phyloP scores from a whole-genome alignment of 208 protist genomes.

The Leishmania martiniquensis region DNA sequence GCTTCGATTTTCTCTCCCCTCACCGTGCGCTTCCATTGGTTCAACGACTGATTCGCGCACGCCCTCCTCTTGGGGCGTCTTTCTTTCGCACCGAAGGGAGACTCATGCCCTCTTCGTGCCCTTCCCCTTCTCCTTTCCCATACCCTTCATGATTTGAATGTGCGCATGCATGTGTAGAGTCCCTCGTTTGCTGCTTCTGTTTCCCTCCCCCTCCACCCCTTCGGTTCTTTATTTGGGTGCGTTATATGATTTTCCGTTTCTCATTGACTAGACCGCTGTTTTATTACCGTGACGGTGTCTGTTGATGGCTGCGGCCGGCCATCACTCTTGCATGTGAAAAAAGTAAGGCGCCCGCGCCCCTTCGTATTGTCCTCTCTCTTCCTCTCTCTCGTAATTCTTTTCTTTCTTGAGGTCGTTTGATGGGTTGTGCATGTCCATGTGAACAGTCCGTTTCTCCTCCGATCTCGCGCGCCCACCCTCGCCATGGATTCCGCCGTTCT shows the following conservation, averaged over 20 bases:
- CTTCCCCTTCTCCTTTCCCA: background rate
- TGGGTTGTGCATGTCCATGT: background rate
- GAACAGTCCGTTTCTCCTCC: background rate
- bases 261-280: background rate
- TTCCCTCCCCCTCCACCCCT: no score
- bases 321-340: background rate
- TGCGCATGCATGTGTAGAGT: background rate
- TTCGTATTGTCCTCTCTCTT: background rate
- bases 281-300: no score
- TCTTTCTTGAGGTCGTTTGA: background rate
- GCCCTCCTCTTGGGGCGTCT: background rate
- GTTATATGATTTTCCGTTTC: background rate
- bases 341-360: background rate
- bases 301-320: background rate
- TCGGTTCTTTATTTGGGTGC: background rate
- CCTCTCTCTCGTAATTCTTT: background rate
- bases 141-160: background rate
- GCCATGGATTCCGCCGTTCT: background rate
- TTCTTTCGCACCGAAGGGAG: background rate
- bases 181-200: background rate
- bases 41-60: background rate
- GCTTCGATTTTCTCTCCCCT: background rate
- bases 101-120: background rate
- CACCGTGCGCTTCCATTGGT: background rate
- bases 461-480: background rate